These are phyloP conservation scores for Boletus insuetus DNA, from an alignment of 768 basidiomycete species.

Conservation along the genomic window DNA sequence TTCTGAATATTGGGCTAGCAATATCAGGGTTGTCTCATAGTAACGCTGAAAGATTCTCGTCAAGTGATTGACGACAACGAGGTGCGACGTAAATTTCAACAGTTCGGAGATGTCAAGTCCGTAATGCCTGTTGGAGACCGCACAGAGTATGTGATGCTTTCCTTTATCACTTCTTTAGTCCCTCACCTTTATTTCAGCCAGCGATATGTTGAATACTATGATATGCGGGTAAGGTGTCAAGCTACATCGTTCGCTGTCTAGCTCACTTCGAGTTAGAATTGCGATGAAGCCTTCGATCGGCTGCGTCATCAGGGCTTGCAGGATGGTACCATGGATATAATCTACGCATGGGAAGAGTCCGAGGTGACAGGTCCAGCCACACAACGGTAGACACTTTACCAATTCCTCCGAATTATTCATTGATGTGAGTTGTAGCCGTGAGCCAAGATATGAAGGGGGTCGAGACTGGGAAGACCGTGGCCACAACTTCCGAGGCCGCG, in stretches of 20 bases:
- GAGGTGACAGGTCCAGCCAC: slow-evolving; percentile 50
- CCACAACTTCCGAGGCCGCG: slow-evolving; percentile 39
- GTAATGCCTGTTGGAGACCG: slow-evolving; percentile 66
- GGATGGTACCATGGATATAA: slow-evolving; percentile 87
- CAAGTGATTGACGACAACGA: slow-evolving; percentile 81
- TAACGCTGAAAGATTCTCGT: slow-evolving; percentile 71
- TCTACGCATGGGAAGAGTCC: slow-evolving; percentile 78
- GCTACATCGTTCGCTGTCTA: not conserved
- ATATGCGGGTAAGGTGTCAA: slow-evolving; percentile 62
- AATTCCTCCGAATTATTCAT: not conserved
- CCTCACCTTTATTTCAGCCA: slow-evolving; percentile 49
- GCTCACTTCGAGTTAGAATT: slow-evolving; percentile 47
- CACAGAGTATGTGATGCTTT: slow-evolving; percentile 45
- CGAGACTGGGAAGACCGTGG: slow-evolving; percentile 48
- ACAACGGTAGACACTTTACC: slow-evolving; percentile 33
- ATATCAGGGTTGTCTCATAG: slow-evolving; percentile 81
- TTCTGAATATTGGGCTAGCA: slow-evolving; percentile 41
- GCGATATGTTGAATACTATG: slow-evolving; percentile 92
- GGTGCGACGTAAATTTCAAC: slow-evolving; percentile 80
- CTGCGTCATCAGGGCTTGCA: slow-evolving; percentile 75
- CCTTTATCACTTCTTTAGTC: not conserved
- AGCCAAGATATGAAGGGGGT: slow-evolving; percentile 35
- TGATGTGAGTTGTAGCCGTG: slow-evolving; percentile 24
- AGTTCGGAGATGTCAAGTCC: slow-evolving; percentile 87
- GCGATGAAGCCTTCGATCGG: slow-evolving; percentile 75